Base-by-base conservation (phyloP, 1,284 basidiomycete species). In the Exobasidium cylindrosporum region DNA sequence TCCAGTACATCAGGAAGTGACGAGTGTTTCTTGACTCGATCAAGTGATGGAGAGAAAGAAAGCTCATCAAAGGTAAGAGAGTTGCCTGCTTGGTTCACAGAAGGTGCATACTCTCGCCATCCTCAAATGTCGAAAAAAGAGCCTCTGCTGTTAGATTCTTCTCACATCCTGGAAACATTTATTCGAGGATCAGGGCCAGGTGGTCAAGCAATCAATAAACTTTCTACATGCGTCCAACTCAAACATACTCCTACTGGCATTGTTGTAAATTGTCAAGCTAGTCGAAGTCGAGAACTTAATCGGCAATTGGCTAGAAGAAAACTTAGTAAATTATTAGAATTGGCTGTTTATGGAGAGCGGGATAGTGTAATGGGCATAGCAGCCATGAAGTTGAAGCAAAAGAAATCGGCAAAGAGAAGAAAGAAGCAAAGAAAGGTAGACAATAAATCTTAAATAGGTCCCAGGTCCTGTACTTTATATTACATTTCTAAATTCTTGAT, bases 201-300 rank as follows among this genome's bases (percentile, higher is more conserved):
- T 11, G 78, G 78, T 1, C 78, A 80, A 62, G 74, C 73, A 1
- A 77, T 80, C 65, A 80, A 80, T 65, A 78, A 76, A 67, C 64
- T 71, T 28, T 66, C 69, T 21, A 73, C 65, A 44, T 75, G 73
- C 30, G 74, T 76, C 4, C 67, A 70, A 44, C 68, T 78, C 6
- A 63, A 65, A 0, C 76, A 78, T 56, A 31, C 60, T 3, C 76
- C 76, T 0, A 78, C 76, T 1, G 69, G 69, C 11, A 66, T 59
- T n/a, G 67, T 66, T n/a, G 56, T 78, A 49, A 70, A 65, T 5
- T 75, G 74, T 54, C 76, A 78, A 58, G 69, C 72, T 31, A 75
- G 69, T 11, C 47, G 76, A 14, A 69, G 67, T 23, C 58, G 72
- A 31, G 64, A 70, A 55, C 68, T 62, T 7, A 78, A 78, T 56